Conservation (phyloP, 768 basidiomycete genomes). For the Dentipellis fragilis region DNA sequence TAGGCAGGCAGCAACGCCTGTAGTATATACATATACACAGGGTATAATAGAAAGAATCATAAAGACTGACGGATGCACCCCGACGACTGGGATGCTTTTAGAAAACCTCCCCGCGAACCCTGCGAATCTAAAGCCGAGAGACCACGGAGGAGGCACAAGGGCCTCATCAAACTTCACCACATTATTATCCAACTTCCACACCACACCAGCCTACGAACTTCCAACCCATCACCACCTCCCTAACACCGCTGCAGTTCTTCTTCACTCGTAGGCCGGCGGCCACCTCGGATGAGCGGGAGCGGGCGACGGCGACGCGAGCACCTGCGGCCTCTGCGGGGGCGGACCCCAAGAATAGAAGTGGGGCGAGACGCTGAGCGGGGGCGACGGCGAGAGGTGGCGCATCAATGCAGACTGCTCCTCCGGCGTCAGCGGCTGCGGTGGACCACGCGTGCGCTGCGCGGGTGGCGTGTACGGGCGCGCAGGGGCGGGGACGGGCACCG, state of each 20-base stretch:
- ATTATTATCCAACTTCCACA: too few species aligned
- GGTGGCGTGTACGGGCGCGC: not conserved
- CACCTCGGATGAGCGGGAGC: not conserved
- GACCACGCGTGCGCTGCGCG: not conserved
- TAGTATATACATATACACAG: not conserved
- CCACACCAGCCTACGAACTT: not conserved
- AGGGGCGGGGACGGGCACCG: constrained; percentile 2
- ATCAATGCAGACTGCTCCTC: not conserved
- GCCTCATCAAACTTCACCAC: not conserved
- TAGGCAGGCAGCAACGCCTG: not conserved
- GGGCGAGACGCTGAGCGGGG: constrained; percentile 14
- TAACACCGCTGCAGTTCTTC: not conserved
- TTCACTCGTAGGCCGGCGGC: not conserved
- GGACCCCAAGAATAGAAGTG: constrained; percentile 10
- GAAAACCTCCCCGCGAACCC: not conserved
- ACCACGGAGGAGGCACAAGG: not conserved
- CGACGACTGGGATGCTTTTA: not conserved
- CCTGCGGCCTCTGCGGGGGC: not conserved
- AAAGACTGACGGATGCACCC: not conserved
- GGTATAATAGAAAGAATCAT: not conserved
- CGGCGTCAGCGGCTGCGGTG: not conserved
- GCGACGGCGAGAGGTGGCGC: constrained; percentile 6
- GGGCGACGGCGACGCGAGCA: not conserved
- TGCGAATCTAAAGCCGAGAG: not conserved
- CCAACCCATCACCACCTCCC: not conserved